Base-by-base conservation (phyloP, 2,329 filamentous ascomycete genomes). In the Byssothecium circinans region DNA sequence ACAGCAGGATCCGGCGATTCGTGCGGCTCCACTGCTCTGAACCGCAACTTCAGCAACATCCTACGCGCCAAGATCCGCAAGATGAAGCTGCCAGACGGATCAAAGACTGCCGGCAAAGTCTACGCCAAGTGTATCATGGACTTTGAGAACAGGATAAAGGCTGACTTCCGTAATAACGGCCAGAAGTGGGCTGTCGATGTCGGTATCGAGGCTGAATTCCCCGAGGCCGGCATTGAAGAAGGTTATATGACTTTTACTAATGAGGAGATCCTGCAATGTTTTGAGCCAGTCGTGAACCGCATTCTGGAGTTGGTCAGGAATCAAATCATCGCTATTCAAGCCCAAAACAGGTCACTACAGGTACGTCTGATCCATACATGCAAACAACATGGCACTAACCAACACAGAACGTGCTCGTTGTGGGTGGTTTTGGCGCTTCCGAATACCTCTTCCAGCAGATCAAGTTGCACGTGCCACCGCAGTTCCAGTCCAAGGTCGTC, bases 51-150 rank as follows among this genome's bases (percentile, higher is more conserved):
- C 69, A 96, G 90, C 76, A 97, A 97, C 75, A 96, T 99, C 59
- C 79, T 97, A 41, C 87, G 94, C 44, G 95, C 92, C 52, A 97
- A 97, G 80, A 97, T 99, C 64, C 83, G 92, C 60, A 97, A 97
- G 80, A 97, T 97, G 94, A 97, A 97, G 76, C 80, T 99, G 37
- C 91, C 94, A 1, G 92, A 97, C 67, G 92, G 91, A 38, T 96
- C 92, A 60, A 95, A 92, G 76, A 97, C 91, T 2, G 92, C 94
- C n/a, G 92, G 92, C 35, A 91, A 92, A 73, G 94, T 99, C 45
- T 97, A 97, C 73, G 92, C 92, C 59, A 97, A 97, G 78, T 97
- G 92, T 73, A 97, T 99, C 74, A 97, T 97, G 92, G 94, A 99
- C 75, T 99, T 99, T 65, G 94, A 99, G 78, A 97, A 97, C 82